phyloP scores from a whole-genome alignment of 345 rosid genomes.

The Erucastrum elatum region DNA sequence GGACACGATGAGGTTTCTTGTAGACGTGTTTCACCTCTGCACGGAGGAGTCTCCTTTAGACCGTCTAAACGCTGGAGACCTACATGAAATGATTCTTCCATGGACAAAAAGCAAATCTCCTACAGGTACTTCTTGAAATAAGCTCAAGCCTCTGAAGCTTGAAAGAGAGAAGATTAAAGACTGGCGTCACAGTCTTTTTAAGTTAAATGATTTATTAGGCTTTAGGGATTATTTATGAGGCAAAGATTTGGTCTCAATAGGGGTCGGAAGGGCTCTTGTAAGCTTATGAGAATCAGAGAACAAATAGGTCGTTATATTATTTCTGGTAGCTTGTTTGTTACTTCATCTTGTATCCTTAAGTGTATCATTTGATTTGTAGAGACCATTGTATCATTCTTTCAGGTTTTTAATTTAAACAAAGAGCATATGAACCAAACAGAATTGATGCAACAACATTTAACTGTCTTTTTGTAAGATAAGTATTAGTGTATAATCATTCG shows the following conservation, averaged over 20 bases:
- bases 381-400: constrained; percentile 27
- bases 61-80: constrained; percentile 64
- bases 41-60: constrained; percentile 66
- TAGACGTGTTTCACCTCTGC: constrained; percentile 63
- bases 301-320: constrained; percentile 10
- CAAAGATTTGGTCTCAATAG: not conserved
- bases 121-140: constrained; percentile 2
- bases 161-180: not conserved
- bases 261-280: not conserved
- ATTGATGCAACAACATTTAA: not conserved
- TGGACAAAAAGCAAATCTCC: constrained; percentile 20
- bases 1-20: constrained; percentile 61
- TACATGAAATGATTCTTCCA: constrained; percentile 51
- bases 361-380: constrained; percentile 31
- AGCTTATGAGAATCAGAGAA: constrained; percentile 32
- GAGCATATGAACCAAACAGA: constrained; percentile 5
- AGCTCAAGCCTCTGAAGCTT: constrained; percentile 30
- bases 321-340: constrained; percentile 20
- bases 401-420: not conserved
- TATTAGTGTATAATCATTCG: not conserved
- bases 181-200: not conserved
- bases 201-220: constrained; percentile 6
- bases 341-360: constrained; percentile 6
- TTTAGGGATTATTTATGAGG: constrained; percentile 8
- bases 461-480: not conserved